These are phyloP conservation scores for Ogataea corticis DNA, from an alignment of 805 yeast genomes.

Conservation along the genomic window DNA sequence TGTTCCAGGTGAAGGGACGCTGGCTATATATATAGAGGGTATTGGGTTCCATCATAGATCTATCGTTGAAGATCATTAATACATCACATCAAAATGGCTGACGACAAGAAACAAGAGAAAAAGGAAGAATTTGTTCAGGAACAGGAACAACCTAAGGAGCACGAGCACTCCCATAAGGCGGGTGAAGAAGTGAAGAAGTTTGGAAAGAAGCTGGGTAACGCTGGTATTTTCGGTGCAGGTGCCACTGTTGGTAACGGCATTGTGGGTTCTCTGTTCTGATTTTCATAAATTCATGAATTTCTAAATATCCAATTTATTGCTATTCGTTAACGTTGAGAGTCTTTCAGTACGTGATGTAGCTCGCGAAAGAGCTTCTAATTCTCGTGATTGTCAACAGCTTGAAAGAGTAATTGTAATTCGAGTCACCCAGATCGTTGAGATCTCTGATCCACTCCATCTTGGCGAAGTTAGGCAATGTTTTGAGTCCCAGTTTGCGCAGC, in stretches of 20 bases:
- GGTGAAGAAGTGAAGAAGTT: conserved; percentile 50
- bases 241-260: conserved; percentile 87
- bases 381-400: conserved; percentile 53
- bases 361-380: conserved; percentile 57
- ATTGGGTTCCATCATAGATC: too few species aligned
- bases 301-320: not conserved
- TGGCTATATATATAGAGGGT: too few species aligned
- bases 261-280: conserved; percentile 63
- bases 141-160: conserved; percentile 19
- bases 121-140: conserved; percentile 19
- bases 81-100: conserved; percentile 15
- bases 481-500: conserved; percentile 50
- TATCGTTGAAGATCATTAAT: too few species aligned
- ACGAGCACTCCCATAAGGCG: conserved; percentile 28
- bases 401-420: conserved; percentile 35
- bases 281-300: not conserved
- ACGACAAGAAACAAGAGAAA: conserved; percentile 19
- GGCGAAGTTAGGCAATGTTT: conserved; percentile 51
- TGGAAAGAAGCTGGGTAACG: conserved; percentile 82
- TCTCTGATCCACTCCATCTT: conserved; percentile 61
- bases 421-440: conserved; percentile 55
- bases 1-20: too few species aligned
- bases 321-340: not conserved
- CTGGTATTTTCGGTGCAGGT: conserved; percentile 97
- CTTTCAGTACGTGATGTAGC: not conserved